These are phyloP conservation scores for Salicornia ramosissima DNA, from an alignment of 148 eudicot genomes.

Conservation along the genomic window DNA sequence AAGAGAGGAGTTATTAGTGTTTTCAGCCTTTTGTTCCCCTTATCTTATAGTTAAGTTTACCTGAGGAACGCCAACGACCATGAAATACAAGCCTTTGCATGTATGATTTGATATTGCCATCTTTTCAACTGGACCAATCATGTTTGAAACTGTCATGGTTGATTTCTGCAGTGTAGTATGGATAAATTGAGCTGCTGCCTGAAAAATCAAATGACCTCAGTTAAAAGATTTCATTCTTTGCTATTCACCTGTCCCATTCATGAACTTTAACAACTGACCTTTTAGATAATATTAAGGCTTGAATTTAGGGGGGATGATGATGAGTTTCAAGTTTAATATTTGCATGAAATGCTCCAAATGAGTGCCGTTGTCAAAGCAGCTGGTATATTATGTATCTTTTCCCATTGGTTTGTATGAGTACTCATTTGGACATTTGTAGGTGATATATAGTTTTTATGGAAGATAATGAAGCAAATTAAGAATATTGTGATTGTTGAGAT, in stretches of 20 bases:
- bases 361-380: not conserved
- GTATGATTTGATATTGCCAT: slow-evolving; percentile 50
- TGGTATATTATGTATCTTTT: not conserved
- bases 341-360: too few species aligned
- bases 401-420: not conserved
- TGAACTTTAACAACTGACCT: not conserved
- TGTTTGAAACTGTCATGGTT: slow-evolving; percentile 51
- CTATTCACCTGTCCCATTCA: not conserved
- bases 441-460: not conserved
- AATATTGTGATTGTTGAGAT: too few species aligned
- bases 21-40: not conserved
- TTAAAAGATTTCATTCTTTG: not conserved
- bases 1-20: not conserved
- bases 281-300: too few species aligned
- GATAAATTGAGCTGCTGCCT: slow-evolving; percentile 46
- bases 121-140: slow-evolving; percentile 58
- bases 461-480: not conserved
- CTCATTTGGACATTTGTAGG: not conserved
- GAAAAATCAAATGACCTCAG: slow-evolving; percentile 13
- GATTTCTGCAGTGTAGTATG: slow-evolving; percentile 50
- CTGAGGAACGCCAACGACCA: slow-evolving; percentile 61
- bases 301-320: too few species aligned
- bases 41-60: slow-evolving; percentile 24
- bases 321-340: too few species aligned
- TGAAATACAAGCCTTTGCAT: slow-evolving; percentile 48